Conservation (phyloP, 345 rosid genomes). For the Psidium guajava region DNA sequence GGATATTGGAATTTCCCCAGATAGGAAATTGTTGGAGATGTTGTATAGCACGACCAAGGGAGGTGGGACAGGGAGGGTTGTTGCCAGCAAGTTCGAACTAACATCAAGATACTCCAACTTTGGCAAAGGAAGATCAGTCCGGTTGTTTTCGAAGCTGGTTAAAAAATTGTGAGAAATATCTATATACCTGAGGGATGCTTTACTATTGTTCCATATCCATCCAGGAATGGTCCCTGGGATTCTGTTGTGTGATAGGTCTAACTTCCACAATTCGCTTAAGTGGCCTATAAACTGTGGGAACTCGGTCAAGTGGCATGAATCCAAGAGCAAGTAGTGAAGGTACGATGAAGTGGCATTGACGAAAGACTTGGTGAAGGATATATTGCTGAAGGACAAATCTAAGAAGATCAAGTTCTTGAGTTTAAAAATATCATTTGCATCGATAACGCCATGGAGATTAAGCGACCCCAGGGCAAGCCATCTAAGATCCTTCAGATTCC, state of each 20-base stretch:
- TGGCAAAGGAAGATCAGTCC: background rate
- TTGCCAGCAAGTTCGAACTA: background rate
- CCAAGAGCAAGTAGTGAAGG: fast-evolving
- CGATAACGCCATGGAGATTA: background rate
- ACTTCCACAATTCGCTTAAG: fast-evolving
- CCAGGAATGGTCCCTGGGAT: background rate
- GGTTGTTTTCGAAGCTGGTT: background rate
- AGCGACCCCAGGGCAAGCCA: fast-evolving
- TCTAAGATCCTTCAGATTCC: background rate
- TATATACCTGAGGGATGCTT: fast-evolving
- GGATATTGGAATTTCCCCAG: background rate
- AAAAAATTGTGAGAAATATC: background rate
- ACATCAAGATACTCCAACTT: background rate
- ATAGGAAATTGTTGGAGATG: background rate
- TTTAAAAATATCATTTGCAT: background rate
- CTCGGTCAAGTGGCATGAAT: background rate
- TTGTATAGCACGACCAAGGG: fast-evolving
- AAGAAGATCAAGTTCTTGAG: fast-evolving
- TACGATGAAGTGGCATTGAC: background rate
- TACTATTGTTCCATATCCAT: background rate
- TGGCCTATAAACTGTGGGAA: background rate
- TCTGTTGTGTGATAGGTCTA: fast-evolving
- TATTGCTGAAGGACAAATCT: fast-evolving
- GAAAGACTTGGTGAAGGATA: background rate
- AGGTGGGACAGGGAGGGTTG: background rate